Conservation (phyloP, 2,329 filamentous ascomycete species). For the Pseudohalonectria lignicola region DNA sequence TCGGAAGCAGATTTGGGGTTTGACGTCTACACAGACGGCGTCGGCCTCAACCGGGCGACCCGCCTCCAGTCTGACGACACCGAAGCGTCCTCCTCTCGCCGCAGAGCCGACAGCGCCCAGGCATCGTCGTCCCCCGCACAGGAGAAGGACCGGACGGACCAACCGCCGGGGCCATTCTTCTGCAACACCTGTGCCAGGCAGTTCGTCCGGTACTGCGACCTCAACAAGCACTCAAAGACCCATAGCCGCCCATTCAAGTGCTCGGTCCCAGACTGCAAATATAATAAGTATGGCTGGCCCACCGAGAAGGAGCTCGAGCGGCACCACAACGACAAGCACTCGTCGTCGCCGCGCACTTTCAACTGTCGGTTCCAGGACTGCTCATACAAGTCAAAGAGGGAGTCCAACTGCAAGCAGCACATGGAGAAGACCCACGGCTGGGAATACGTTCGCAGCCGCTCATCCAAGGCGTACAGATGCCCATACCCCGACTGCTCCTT, state of each 20-base stretch:
- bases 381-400: conserved; percentile 63
- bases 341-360: conserved; percentile 50
- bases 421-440: conserved; percentile 75
- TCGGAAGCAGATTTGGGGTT: too few relatives aligned
- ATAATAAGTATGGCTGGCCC: conserved; percentile 59
- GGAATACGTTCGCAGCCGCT: conserved; percentile 62
- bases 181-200: too few relatives aligned
- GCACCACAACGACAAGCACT: conserved; percentile 70
- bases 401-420: conserved; percentile 77
- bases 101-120: too few relatives aligned
- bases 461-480: conserved; percentile 28
- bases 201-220: conserved; percentile 19
- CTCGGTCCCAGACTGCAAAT: conserved; percentile 53
- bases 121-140: too few relatives aligned
- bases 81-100: too few relatives aligned
- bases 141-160: too few relatives aligned
- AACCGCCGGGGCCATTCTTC: too few relatives aligned
- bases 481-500: not conserved
- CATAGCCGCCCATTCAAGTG: conserved; percentile 73
- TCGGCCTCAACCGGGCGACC: too few relatives aligned
- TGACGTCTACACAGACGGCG: too few relatives aligned
- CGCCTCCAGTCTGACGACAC: too few relatives aligned
- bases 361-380: conserved; percentile 56
- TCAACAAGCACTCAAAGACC: conserved; percentile 64
- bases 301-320: conserved; percentile 71